Evolutionary conservation across 148 eudicot genomes (phyloP), one percentile per base, ranked within the genome.

Genomic region (Silene conica): DNA sequence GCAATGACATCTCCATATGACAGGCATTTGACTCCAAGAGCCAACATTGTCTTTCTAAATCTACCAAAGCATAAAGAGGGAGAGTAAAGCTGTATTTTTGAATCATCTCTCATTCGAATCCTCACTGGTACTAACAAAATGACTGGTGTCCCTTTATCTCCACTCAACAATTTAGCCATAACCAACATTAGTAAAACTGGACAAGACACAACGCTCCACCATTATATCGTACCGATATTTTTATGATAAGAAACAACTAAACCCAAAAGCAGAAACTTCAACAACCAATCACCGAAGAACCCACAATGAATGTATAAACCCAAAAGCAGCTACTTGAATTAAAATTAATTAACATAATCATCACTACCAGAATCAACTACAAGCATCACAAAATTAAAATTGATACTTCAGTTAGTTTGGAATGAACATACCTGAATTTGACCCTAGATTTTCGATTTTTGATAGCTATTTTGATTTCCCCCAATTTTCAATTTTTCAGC

Each of bases 221-320:
- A 26, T 26, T 26, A 26, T 26, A 26, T 26, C 34, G 22, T n/a
- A 66, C 69, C 50, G 5, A 66, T 41, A 64, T n/a, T n/a, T 64
- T 61, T 25, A 61, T 61, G 26, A 12, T 13, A 22, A 10, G 62
- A 68, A 48, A 57, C 19, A 58, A 10, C 13, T 2, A 67, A 70
- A 19, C 73, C 71, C 75, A 38, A 6, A 70, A 56, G 45, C 67
- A 31, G 78, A 45, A 74, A 78, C 67, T 18, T 74, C 74, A 74
- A 45, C 69, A 74, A 28, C 73, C 59, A 22, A 46, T 28, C 43
- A 69, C 56, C 5, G 22, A 69, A 69, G 21, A 78, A 15, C 45
- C 77, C 56, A 73, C n/a, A 45, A 12, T n/a, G n/a, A n/a, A n/a
- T 18, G 50, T 12, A 66, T 16, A 38, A 76, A 68, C 63, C 76